Base-by-base conservation (phyloP, 176 grass and related monocot species). In the Oryza officinalis region DNA sequence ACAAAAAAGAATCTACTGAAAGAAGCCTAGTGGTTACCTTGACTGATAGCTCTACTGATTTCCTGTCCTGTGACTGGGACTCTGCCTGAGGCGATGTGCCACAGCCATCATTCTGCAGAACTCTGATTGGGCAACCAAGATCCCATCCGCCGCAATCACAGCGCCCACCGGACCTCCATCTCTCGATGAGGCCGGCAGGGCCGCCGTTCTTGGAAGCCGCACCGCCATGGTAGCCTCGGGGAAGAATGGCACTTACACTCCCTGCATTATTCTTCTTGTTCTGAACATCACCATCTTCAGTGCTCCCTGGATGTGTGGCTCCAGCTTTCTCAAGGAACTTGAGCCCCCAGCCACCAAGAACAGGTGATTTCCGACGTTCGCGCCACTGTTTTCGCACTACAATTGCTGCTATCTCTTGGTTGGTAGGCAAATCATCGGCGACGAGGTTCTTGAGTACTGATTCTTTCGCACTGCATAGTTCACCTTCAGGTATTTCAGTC, bases 61-160 rank as follows among this genome's bases (percentile, higher is more conserved):
- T 85, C 20, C 20, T 68, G 28, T 94, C 84, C 4, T 88, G 75
- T 33, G 81, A 30, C 30, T 80, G 49, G 7, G 78, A 49, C 33
- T 80, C 76, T 45, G 20, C 72, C 71, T 72, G n/a, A 38, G 38
- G 9, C 6, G 75, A 80, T 0, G 52, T 75, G 12, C 68, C 46
- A 14, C 63, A 78, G 4, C 14, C 20, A 38, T 86, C 65, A 23
- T 94, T 87, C 61, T 45, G 66, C 27, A 96, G 61, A 8, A 99
- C 88, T 85, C 85, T 96, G 25, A 99, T 64, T 22, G 91, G 86
- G 81, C 96, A 99, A 2, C 96, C 91, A 27, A 85, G 63, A 83
- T 99, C 96, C 96, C 96, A 99, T 13, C 96, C 96, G 0, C 91
- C 93, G 6, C 96, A 99, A 13, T 95, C 89, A 30, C 96, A 99